Evolutionary conservation across 2,329 filamentous ascomycete genomes (phyloP), one percentile per base, ranked within the genome.

Genomic region (Xenoacremonium recifei): DNA sequence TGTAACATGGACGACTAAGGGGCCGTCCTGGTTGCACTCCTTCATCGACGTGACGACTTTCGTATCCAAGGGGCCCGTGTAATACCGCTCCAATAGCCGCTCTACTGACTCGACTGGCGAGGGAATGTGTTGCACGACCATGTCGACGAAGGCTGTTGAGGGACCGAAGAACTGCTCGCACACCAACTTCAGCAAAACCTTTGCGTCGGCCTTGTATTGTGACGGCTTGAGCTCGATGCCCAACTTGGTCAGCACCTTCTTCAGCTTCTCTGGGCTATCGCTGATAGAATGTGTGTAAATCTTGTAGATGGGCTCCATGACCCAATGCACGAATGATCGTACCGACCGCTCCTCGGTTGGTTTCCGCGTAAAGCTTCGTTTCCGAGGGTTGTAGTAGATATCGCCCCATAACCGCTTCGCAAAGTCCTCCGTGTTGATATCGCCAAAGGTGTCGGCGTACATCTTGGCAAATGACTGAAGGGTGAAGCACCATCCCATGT

Each of bases 221-320:
- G 89, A 91, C 4, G 93, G 92, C 69, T 97, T 99, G 49, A 99
- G 71, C 16, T 75, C 69, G 55, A 99, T 96, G 11, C 90, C 89
- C 9, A 99, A 73, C 16, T 81, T 82, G 15, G 79, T 82, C 43
- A 99, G 70, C 0, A 90, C 93, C 35, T 77, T 77, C 59, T 87
- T 90, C 45, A 99, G 71, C 55, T 95, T 87, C 40, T 89, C 84
- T 0, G 92, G 87, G 57, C 84, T 92, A 62, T 95, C 87, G 60
- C 90, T 95, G 59, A 99, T 89, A 4, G 91, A 95, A 63, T 96
- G 89, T 13, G 90, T 92, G 64, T 92, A 97, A 31, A 99, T 77
- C 67, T 99, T 99, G 77, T 99, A 99, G 54, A 99, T 90, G 15
- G 93, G 93, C 63, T 99, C 93, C 35, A 99, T 74, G 20, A 99